These are phyloP conservation scores for Sanghuangporus sanghuang DNA, from an alignment of 1,284 basidiomycete species.

Conservation along the genomic window DNA sequence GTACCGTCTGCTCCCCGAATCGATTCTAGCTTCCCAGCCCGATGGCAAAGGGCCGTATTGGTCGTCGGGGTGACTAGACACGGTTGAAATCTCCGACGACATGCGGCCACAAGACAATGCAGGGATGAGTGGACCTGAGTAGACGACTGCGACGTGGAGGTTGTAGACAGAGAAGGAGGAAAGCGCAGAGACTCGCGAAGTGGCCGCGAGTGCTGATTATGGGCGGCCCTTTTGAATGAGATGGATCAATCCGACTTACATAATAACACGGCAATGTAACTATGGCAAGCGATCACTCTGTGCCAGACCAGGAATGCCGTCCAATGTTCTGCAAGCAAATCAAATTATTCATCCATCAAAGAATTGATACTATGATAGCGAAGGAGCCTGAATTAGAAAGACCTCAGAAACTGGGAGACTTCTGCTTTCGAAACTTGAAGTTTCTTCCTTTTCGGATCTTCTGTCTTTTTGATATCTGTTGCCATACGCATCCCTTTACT, in stretches of 20 bases:
- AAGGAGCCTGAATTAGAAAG: too few species aligned
- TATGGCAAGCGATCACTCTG: too few species aligned
- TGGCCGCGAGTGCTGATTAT: neutral
- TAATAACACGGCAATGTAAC: neutral
- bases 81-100: neutral
- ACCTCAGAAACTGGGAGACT: too few species aligned
- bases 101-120: neutral
- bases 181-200: neutral
- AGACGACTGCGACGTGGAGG: neutral
- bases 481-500: too few species aligned
- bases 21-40: conserved; percentile 93
- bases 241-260: neutral
- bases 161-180: neutral
- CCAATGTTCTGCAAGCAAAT: too few species aligned
- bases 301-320: too few species aligned
- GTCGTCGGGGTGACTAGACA: conserved; percentile 27
- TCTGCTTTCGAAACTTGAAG: too few species aligned
- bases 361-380: too few species aligned
- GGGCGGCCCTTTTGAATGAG: neutral
- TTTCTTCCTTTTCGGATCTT: too few species aligned
- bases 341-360: too few species aligned
- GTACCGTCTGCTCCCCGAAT: conserved; percentile 85
- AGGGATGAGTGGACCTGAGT: neutral
- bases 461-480: too few species aligned
- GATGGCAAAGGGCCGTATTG: conserved; percentile 75